phyloP scores from a whole-genome alignment of 2,329 filamentous ascomycete genomes.

The Bipolaris oryzae region DNA sequence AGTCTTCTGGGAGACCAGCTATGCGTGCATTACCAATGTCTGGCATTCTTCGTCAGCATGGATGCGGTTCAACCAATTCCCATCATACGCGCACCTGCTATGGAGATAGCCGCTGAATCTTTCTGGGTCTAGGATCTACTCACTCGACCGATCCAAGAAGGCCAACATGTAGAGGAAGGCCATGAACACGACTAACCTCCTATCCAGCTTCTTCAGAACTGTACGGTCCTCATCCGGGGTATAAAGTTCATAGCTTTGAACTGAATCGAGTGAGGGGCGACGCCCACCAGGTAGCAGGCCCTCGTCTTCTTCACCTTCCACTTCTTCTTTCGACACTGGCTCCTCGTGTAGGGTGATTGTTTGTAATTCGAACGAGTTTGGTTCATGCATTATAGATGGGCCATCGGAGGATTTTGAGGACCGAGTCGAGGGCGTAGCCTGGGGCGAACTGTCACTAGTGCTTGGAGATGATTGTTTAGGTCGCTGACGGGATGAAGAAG shows the following conservation, averaged over 20 bases:
- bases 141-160: slow-evolving; percentile 86
- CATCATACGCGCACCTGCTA: slow-evolving; percentile 32
- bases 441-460: slow-evolving; percentile 28
- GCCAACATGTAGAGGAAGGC: slow-evolving; percentile 82
- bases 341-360: slow-evolving; percentile 24
- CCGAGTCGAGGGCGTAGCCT: slow-evolving; percentile 31
- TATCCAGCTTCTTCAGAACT: slow-evolving; percentile 77
- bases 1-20: slow-evolving; percentile 61
- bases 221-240: slow-evolving; percentile 72
- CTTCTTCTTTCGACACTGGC: slow-evolving; percentile 9
- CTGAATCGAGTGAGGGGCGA: slow-evolving; percentile 32
- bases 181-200: slow-evolving; percentile 77
- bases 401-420: slow-evolving; percentile 24
- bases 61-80: neutral
- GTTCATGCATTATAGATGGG: slow-evolving; percentile 15
- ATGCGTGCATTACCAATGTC: slow-evolving; percentile 69
- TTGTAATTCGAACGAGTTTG: slow-evolving; percentile 35
- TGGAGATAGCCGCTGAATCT: neutral
- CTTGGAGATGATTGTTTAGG: slow-evolving; percentile 25
- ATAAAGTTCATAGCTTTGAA: slow-evolving; percentile 59
- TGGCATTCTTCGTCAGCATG: slow-evolving; percentile 27
- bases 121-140: slow-evolving; percentile 21
- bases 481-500: slow-evolving; percentile 20
- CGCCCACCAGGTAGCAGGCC: slow-evolving; percentile 22
- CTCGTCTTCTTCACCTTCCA: slow-evolving; percentile 36